Evolutionary conservation across 176 grass and related monocot genomes (phyloP).

Genomic region (sorghum (Sorghum bicolor)): DNA sequence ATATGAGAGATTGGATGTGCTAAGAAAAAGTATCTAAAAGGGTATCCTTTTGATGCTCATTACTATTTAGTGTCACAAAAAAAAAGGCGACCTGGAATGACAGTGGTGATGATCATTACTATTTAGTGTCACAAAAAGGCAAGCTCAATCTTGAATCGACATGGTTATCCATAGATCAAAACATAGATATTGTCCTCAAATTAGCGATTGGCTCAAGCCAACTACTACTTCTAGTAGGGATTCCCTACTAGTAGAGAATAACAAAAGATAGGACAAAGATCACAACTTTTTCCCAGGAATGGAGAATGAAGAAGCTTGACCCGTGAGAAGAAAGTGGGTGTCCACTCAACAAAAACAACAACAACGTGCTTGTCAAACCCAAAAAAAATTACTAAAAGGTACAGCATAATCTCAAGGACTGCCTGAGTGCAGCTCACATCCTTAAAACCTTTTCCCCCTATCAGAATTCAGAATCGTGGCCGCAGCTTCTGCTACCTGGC

Average conservation of each 20-base stretch:
- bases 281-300: neutral
- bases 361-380: neutral
- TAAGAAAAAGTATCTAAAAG: neutral
- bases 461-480: neutral
- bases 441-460: neutral
- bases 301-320: neutral
- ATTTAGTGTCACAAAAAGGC: neutral
- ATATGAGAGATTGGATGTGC: neutral
- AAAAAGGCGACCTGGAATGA: neutral
- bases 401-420: neutral
- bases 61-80: neutral
- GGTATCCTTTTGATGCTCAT: neutral
- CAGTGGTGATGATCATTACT: neutral
- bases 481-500: neutral
- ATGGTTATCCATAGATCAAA: neutral
- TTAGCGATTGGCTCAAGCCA: neutral
- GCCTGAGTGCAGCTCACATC: slow-evolving; percentile 19
- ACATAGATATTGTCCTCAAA: neutral
- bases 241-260: neutral
- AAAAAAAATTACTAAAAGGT: neutral
- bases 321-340: slow-evolving; percentile 8
- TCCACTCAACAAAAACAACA: slow-evolving; percentile 19
- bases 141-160: neutral
- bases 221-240: neutral
- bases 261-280: neutral